Evolutionary conservation across 1,139 yeast genomes (phyloP).

Genomic region (Pichia sp.): DNA sequence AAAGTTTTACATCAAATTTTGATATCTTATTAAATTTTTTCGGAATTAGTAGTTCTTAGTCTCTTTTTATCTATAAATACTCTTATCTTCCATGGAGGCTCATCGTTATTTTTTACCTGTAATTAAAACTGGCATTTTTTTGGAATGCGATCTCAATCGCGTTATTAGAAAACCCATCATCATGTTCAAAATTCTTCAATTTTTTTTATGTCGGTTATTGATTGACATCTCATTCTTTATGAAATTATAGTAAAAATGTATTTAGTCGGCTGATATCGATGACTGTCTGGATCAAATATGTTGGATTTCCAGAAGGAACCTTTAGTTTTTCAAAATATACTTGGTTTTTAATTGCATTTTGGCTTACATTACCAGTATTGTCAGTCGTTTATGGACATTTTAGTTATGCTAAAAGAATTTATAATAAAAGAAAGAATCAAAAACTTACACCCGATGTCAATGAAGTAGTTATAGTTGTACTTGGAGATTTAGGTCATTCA

Average conservation of each 20-base stretch:
- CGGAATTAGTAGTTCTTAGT: too few species aligned
- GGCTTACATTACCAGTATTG: constrained; percentile 32
- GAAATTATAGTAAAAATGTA: not conserved
- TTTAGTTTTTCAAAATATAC: constrained; percentile 21
- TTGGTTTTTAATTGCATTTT: constrained; percentile 32
- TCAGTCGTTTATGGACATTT: constrained; percentile 4
- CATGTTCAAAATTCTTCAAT: too few species aligned
- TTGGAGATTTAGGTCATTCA: constrained; percentile 93
- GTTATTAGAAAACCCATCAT: too few species aligned
- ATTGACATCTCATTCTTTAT: not conserved
- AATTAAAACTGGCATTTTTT: too few species aligned
- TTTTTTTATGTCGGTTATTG: too few species aligned
- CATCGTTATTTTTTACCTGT: too few species aligned
- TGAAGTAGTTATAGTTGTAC: constrained; percentile 67
- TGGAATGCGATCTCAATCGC: too few species aligned
- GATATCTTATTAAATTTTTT: too few species aligned
- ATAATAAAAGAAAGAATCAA: constrained; percentile 23
- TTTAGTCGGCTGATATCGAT: not conserved
- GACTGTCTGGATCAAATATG: constrained; percentile 20
- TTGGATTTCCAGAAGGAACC: constrained; percentile 21
- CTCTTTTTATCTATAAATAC: too few species aligned
- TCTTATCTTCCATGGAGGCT: too few species aligned
- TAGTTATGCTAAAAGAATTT: constrained; percentile 32
- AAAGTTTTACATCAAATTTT: too few species aligned
- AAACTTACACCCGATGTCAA: constrained; percentile 9